Evolutionary conservation across 2,329 filamentous ascomycete genomes (phyloP), one percentile per base, ranked within the genome.

Genomic region (Thermothelomyces thermophilus): DNA sequence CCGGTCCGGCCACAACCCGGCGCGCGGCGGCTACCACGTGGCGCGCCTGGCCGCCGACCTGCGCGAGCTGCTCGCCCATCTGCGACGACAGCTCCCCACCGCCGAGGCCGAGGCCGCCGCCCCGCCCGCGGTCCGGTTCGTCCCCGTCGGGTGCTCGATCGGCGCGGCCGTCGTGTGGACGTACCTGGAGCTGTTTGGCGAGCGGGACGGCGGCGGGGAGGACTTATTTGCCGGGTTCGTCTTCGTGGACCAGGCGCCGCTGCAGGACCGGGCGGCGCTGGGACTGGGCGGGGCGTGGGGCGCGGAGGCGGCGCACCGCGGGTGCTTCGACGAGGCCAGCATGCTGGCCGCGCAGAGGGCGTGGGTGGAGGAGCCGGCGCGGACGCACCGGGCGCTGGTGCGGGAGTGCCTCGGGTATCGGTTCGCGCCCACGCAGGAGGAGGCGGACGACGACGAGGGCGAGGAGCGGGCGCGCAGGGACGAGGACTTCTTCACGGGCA

Each of bases 161-260:
- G 68, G 68, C 42, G 68, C 68, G 6, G 68, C 68, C 1, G 61
- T 71, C 6, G 56, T 71, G 5, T 70, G 68, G 68, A 70, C 68
- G 0, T 67, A 69, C 47, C 55, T 66, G 5, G 68, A 71, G 59
- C 62, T 71, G 1, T 70, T 68, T 35, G 64, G 65, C 3, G 56
- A 35, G 33, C 13, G 13, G 2, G 16, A 11, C 33, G 13, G 6
- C 33, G 33, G 6, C 33, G 33, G 6, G 14, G 33, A n/a, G 13
- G 33, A 60, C 45, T 16, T 13, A 24, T 66, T 70, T 30, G 48
- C 56, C 0, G 68, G 65, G 0, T 62, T 66, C 33, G 61, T 66
- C 17, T 69, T 70, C 39, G 68, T 68, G 14, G 68, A 70, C 60
- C 68, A 71, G 57, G 68, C 66, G 3, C 68, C 68, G 35, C 56